phyloP scores from a whole-genome alignment of 768 basidiomycete genomes.

The Mycena belliarum region DNA sequence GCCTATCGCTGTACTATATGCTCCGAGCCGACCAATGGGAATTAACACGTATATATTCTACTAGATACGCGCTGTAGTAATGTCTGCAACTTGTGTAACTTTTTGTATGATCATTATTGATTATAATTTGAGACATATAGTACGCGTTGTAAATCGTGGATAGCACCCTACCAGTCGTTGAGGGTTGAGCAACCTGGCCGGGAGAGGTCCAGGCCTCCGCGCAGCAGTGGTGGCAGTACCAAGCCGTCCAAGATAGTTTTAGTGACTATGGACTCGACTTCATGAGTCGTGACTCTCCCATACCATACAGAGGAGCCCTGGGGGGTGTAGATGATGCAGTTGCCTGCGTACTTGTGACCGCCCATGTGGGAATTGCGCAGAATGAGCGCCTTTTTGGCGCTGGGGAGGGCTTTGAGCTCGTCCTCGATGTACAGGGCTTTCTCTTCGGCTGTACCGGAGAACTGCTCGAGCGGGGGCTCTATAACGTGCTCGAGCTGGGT shows the following conservation, averaged over 20 bases:
- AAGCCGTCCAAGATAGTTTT: conserved; percentile 86
- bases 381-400: conserved; percentile 74
- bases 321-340: conserved; percentile 73
- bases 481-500: conserved; percentile 63
- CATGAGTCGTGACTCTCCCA: conserved; percentile 88
- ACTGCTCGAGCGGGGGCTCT: conserved; percentile 62
- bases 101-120: conserved; percentile 6
- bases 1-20: conserved; percentile 9
- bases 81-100: conserved; percentile 1
- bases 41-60: conserved; percentile 7
- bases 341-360: conserved; percentile 88
- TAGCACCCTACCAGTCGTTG: conserved; percentile 62
- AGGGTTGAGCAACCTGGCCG: conserved; percentile 67
- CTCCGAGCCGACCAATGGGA: conserved; percentile 3
- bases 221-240: conserved; percentile 71
- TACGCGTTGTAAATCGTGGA: neutral
- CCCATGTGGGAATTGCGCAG: conserved; percentile 89
- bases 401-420: conserved; percentile 52
- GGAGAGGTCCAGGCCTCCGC: conserved; percentile 82
- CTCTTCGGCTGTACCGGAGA: conserved; percentile 51
- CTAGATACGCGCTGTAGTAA: conserved; percentile 7
- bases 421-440: conserved; percentile 55
- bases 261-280: conserved; percentile 81
- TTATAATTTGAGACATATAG: conserved; percentile 2
- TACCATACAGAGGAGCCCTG: conserved; percentile 90